These are phyloP conservation scores for Grosmannia serpens DNA, from an alignment of 2,329 filamentous ascomycete genomes.

Conservation along the genomic window DNA sequence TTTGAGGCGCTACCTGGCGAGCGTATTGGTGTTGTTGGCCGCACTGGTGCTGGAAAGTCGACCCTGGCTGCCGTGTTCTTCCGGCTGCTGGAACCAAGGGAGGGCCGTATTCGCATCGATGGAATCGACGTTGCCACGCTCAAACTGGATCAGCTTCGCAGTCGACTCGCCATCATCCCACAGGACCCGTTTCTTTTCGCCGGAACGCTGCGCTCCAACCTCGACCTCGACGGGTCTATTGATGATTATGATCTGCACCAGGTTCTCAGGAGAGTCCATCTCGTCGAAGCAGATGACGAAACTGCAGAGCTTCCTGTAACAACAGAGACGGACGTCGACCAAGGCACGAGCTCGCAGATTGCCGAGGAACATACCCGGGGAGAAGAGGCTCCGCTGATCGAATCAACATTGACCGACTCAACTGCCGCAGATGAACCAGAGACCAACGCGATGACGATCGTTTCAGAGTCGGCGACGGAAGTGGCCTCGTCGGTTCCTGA, in stretches of 20 bases:
- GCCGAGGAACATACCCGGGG: constrained; percentile 5
- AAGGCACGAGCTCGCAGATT: background rate
- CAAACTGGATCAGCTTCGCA: constrained; percentile 48
- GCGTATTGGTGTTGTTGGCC: constrained; percentile 52
- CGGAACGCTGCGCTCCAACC: constrained; percentile 50
- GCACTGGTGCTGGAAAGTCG: constrained; percentile 55
- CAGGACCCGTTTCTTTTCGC: constrained; percentile 57
- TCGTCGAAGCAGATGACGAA: constrained; percentile 36
- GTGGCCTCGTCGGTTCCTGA: constrained; percentile 5
- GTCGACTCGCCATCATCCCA: constrained; percentile 52
- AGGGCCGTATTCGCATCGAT: constrained; percentile 32
- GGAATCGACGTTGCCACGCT: constrained; percentile 43
- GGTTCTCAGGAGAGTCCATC: constrained; percentile 47
- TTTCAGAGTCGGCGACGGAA: constrained; percentile 8
- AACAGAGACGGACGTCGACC: background rate
- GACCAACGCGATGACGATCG: background rate
- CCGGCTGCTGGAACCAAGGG: constrained; percentile 37
- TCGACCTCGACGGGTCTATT: constrained; percentile 51
- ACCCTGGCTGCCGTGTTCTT: constrained; percentile 55
- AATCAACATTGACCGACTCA: constrained; percentile 5
- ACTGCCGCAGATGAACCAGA: constrained; percentile 11
- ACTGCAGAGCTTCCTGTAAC: background rate
- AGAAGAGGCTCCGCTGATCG: constrained; percentile 7
- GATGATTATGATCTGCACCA: constrained; percentile 50
- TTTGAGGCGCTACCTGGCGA: constrained; percentile 37